phyloP scores from a whole-genome alignment of 306 rosid species.

The Myrica gale region DNA sequence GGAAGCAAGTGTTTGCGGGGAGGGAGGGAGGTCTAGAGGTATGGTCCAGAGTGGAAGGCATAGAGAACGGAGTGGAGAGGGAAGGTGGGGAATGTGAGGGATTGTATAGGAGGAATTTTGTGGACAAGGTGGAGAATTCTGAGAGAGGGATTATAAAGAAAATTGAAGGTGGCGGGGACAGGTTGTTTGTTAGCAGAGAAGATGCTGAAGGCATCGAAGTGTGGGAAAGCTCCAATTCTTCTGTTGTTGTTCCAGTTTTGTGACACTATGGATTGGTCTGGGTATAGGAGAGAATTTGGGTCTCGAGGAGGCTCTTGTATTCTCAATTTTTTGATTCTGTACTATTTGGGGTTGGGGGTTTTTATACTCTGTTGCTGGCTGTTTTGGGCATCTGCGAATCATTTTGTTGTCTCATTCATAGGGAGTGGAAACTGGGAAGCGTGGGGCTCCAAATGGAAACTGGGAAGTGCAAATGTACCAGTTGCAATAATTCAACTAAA shows the following conservation, averaged over 20 bases:
- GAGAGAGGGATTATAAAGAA: slow-evolving; percentile 67
- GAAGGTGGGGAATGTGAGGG: slow-evolving; percentile 39
- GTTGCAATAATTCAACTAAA: too few relatives aligned
- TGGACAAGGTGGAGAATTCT: slow-evolving; percentile 62
- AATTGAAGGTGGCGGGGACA: slow-evolving; percentile 84
- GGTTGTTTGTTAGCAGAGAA: slow-evolving; percentile 78
- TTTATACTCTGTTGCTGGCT: too few relatives aligned
- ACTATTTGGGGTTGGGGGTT: too few relatives aligned
- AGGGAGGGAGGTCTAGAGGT: slow-evolving; percentile 83
- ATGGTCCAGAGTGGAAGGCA: slow-evolving; percentile 53
- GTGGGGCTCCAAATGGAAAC: too few relatives aligned
- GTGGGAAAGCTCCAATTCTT: slow-evolving; percentile 76
- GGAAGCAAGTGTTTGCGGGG: slow-evolving; percentile 68
- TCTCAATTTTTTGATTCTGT: too few relatives aligned
- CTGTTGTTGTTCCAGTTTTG: slow-evolving; percentile 39
- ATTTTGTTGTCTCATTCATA: too few relatives aligned
- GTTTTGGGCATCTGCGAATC: too few relatives aligned
- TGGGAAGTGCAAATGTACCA: too few relatives aligned
- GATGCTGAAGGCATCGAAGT: slow-evolving; percentile 85
- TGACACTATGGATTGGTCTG: slow-evolving; percentile 13
- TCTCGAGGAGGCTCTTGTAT: slow-evolving; percentile 1
- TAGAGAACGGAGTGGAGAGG: slow-evolving; percentile 21
- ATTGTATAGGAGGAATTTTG: slow-evolving; percentile 68
- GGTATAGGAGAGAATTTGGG: background rate
- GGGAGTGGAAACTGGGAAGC: too few relatives aligned